Evolutionary conservation across 164 flowering plant species (phyloP), one percentile per base, ranked within the genome.

Genomic region (Stephania cephalantha): DNA sequence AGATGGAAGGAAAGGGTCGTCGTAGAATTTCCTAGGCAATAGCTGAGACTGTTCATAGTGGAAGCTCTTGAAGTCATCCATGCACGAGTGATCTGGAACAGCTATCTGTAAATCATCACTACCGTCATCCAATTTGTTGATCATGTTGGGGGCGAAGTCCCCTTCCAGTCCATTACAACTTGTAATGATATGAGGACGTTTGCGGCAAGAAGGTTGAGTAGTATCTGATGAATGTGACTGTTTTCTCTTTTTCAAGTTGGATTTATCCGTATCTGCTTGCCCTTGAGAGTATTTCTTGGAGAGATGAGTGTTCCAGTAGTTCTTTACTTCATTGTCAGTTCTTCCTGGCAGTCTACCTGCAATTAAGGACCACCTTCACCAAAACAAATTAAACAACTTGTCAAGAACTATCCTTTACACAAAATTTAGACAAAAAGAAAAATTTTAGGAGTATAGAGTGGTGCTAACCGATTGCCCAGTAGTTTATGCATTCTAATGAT

Each of bases 401-500:
- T 50, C 15, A 50, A 50, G 55, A 50, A 50, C 55, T 50, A 48
- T 48, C 9, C 11, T 10, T 11, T 50, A 10, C 12, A 50, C 11
- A 10, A 10, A 50, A 9, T 50, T 50, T 50, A 50, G 55, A 50
- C 12, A 11, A 50, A 50, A 50, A 9, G 15, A 8, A 15, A 50
- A 50, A 50, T 9, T 50, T 50, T 10, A 7, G 55, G 55, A 50
- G 55, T 15, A 50, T 11, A 35, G 4, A 9, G 55, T 50, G 15
- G 55, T 50, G 4, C 64, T 17, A 15, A 58, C 64, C 64, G 64
- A 18, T 58, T 58, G 5, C 64, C 64, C 5, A 58, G n/a, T 9
- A 58, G 64, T 58, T 58, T 58, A 5, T 58, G 64, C 64, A 58
- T 58, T 58, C 64, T n/a, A 58, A 58, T 58, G 64, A 58, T 58